These are phyloP conservation scores for Kockovaella imperatae DNA, from an alignment of 768 basidiomycete species.

Conservation along the genomic window DNA sequence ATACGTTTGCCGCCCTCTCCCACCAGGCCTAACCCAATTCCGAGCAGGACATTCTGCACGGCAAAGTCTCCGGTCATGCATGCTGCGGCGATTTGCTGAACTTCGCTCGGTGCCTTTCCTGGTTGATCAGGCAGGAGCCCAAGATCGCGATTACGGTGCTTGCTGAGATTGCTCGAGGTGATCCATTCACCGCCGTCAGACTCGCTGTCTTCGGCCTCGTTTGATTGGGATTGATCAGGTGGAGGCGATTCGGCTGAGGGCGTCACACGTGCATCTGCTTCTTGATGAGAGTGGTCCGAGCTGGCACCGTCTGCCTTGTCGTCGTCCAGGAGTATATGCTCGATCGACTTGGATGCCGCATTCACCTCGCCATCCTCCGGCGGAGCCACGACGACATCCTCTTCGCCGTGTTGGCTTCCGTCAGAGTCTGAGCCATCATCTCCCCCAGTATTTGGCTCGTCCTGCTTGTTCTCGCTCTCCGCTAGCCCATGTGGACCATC, in stretches of 20 bases:
- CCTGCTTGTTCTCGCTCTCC: not conserved
- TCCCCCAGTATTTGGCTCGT: slow-evolving; percentile 4
- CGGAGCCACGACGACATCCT: slow-evolving; percentile 8
- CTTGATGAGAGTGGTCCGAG: not conserved
- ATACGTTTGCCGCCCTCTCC: slow-evolving; percentile 86
- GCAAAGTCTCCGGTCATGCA: slow-evolving; percentile 99
- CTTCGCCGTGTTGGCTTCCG: slow-evolving; percentile 37
- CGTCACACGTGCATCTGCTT: not conserved
- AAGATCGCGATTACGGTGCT: slow-evolving; percentile 81
- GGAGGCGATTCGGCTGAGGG: not conserved
- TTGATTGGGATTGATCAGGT: slow-evolving; percentile 1
- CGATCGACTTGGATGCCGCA: slow-evolving; percentile 8
- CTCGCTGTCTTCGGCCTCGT: slow-evolving; percentile 28
- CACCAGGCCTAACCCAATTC: slow-evolving; percentile 85
- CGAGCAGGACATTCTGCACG: slow-evolving; percentile 93
- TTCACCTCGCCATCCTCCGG: not conserved
- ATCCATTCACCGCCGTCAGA: slow-evolving; percentile 92
- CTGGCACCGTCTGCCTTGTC: not conserved
- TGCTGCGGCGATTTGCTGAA: slow-evolving; percentile 55
- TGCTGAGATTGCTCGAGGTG: slow-evolving; percentile 73
- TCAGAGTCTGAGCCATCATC: slow-evolving; percentile 48
- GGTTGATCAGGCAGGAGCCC: slow-evolving; percentile 60
- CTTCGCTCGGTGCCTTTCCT: slow-evolving; percentile 11
- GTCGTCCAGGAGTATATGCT: slow-evolving; percentile 19
- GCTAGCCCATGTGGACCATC: not conserved